Evolutionary conservation across 148 eudicot genomes (phyloP).

Genomic region (Simmondsia chinensis): DNA sequence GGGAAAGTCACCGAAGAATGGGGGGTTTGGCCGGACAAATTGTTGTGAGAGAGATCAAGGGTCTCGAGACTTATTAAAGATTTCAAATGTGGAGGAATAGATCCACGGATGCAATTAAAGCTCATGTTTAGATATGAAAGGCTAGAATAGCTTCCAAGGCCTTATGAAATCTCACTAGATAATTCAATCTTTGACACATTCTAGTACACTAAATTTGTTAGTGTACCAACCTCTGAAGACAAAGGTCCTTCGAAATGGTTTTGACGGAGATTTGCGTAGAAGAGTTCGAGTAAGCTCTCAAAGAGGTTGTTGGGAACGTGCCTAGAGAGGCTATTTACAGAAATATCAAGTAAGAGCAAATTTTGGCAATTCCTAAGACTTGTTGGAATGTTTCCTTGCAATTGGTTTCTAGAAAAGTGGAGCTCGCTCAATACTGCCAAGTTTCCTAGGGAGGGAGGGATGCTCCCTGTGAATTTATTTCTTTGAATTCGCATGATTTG

Average conservation of each 20-base stretch:
- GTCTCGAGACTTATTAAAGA: slow-evolving; percentile 12
- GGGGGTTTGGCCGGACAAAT: slow-evolving; percentile 30
- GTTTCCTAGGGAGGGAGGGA: slow-evolving; percentile 23
- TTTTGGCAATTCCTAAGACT: slow-evolving; percentile 19
- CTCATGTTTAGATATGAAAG: slow-evolving; percentile 12
- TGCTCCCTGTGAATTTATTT: slow-evolving; percentile 16
- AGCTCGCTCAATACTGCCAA: slow-evolving; percentile 1
- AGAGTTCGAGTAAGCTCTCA: slow-evolving; percentile 6
- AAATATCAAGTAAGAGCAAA: slow-evolving; percentile 13
- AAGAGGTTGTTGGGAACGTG: slow-evolving; percentile 19
- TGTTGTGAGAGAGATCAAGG: slow-evolving; percentile 37
- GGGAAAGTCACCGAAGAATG: slow-evolving; percentile 9
- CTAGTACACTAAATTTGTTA: slow-evolving; percentile 11
- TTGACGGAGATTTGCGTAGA: background rate
- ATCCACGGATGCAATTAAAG: slow-evolving; percentile 18
- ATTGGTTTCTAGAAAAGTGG: background rate
- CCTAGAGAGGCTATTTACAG: slow-evolving; percentile 19
- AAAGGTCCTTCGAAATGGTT: slow-evolving; percentile 25
- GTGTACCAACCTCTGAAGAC: slow-evolving; percentile 16
- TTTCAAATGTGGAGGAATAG: slow-evolving; percentile 15
- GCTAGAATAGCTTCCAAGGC: slow-evolving; percentile 13
- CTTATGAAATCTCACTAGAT: slow-evolving; percentile 26
- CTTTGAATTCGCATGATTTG: background rate
- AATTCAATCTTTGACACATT: slow-evolving; percentile 22
- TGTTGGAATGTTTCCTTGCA: slow-evolving; percentile 19